Evolutionary conservation across 1,139 yeast genomes (phyloP), one percentile per base, ranked within the genome.

Genomic region (Suhomyces ambrosiae): DNA sequence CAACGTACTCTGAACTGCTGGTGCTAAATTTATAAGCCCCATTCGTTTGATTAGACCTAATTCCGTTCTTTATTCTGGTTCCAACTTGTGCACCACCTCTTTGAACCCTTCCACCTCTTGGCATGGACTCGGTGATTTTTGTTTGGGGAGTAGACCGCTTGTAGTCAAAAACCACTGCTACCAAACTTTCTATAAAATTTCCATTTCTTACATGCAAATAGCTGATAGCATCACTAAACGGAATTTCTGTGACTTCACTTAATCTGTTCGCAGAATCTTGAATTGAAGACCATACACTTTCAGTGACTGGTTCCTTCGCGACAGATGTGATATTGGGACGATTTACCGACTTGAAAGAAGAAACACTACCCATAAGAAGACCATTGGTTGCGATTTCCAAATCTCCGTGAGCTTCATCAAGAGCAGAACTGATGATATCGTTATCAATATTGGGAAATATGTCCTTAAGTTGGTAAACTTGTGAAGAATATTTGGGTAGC

Each of bases 161-260:
- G 24, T 49, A 52, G 27, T 50, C 55, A 32, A 35, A 48, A 13
- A 70, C 52, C 5, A 71, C 49, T 13, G 62, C 67, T 16, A 59
- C 51, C 25, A 71, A 46, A 2, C 70, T 49, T 18, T 48, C 49
- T 3, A 51, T 32, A 22, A 58, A 50, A 30, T 60, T 53, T 9
- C 54, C 52, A 1, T 52, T 34, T 49, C 65, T 30, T 3, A 39
- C 31, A 22, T 42, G 42, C 24, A 46, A 30, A 23, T 21, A 46
- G 22, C 44, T 37, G 22, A 41, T 30, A 16, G 47, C 47, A 21
- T 44, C 46, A 10, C 31, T 28, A 4, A 35, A 18, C 2, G 41
- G 35, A 15, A 46, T 37, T 7, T 28, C 40, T 8, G 45, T 35
- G 29, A 41, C 16, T 14, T 39, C 39, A 2, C 36, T 25, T 22